Percentiles rank a stretch among this genome's conserved stretches.
Evolutionary conservation across 371 early-diverging fungal species (phyloP).

Genomic region (Umbelopsis sp.): DNA sequence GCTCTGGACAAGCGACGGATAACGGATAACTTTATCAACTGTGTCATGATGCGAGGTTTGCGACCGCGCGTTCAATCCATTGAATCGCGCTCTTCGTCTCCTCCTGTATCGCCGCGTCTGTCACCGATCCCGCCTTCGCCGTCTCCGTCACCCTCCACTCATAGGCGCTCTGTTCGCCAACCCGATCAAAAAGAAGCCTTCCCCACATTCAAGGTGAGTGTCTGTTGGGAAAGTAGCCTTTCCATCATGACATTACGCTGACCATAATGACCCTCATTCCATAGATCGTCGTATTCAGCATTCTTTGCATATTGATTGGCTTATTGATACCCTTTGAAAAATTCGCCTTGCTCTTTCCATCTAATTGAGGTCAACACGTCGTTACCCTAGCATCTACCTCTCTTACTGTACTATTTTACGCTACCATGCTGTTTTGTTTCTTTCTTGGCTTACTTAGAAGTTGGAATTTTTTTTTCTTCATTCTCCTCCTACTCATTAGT

Average conservation of each 20-base stretch:
- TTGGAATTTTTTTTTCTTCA: not conserved
- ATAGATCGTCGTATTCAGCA: conserved; percentile 5
- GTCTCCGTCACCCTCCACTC: conserved; percentile 1
- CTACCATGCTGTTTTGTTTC: not conserved
- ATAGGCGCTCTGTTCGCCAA: not conserved
- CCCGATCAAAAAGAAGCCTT: not conserved
- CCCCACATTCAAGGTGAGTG: conserved; percentile 7
- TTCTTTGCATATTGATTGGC: conserved; percentile 12
- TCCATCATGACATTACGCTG: not conserved
- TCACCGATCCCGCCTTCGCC: conserved; percentile 12
- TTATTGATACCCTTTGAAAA: conserved; percentile 19
- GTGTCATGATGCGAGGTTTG: conserved; percentile 25
- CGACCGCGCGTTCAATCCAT: conserved; percentile 9
- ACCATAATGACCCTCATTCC: not conserved
- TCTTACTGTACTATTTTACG: conserved; percentile 8
- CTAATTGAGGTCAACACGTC: not conserved
- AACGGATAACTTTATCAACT: conserved; percentile 52
- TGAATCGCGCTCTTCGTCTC: conserved; percentile 10
- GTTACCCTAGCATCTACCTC: not conserved
- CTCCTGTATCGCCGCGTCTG: conserved; percentile 11
- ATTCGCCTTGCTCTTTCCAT: conserved; percentile 1
- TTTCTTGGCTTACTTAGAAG: not conserved
- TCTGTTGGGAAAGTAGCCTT: not conserved
- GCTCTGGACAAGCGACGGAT: conserved; percentile 51
- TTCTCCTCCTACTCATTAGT: too few species aligned